These are phyloP conservation scores for Tillandsia leiboldiana DNA, from an alignment of 176 grass and related monocot genomes.

Conservation along the genomic window DNA sequence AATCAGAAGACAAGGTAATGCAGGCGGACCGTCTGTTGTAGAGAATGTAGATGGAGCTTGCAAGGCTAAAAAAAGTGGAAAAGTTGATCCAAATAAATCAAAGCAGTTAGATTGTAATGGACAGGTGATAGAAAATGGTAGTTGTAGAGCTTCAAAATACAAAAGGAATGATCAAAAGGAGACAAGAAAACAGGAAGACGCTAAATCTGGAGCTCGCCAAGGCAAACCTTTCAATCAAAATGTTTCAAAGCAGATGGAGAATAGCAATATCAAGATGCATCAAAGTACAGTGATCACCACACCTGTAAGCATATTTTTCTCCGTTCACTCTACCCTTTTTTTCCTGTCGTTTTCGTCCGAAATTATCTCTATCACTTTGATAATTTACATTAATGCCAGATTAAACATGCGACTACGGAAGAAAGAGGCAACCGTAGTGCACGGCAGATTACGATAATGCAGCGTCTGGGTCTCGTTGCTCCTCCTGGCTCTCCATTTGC, in stretches of 20 bases:
- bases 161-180: background rate
- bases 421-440: conserved; percentile 30
- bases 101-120: background rate
- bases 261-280: conserved; percentile 8
- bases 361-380: conserved; percentile 3
- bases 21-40: too few species aligned
- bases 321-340: conserved; percentile 9
- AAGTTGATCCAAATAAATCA: background rate
- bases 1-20: background rate
- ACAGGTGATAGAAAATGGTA: conserved; percentile 4
- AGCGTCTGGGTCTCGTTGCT: conserved; percentile 56
- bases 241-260: conserved; percentile 1
- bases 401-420: conserved; percentile 17
- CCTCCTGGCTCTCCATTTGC: conserved; percentile 60
- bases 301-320: conserved; percentile 25
- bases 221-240: conserved; percentile 3
- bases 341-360: background rate
- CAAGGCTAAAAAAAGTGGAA: background rate
- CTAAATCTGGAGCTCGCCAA: conserved; percentile 1
- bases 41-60: background rate
- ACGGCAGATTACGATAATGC: conserved; percentile 60
- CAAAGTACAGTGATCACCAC: conserved; percentile 6
- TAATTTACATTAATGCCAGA: conserved; percentile 43
- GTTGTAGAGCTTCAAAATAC: background rate
- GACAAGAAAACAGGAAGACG: conserved; percentile 7